These are phyloP conservation scores for Trypanosoma theileri DNA, from an alignment of 208 protist species.

Conservation along the genomic window DNA sequence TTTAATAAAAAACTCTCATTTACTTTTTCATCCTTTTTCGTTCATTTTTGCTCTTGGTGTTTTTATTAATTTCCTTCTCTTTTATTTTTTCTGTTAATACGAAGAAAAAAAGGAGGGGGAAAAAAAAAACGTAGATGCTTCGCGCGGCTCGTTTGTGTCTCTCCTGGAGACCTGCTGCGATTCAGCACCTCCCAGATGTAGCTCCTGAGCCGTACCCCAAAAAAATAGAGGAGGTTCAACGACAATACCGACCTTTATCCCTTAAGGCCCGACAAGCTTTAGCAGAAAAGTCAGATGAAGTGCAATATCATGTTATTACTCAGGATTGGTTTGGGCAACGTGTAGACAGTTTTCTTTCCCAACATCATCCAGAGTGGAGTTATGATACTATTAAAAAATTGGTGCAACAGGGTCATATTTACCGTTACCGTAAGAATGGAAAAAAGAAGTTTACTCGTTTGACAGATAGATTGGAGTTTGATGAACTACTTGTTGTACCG, in stretches of 20 bases:
- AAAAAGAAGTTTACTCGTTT: constrained; percentile 85
- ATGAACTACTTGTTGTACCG: constrained; percentile 87
- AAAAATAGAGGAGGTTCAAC: constrained; percentile 46
- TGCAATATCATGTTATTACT: constrained; percentile 87
- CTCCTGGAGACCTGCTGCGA: constrained; percentile 43
- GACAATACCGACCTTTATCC: constrained; percentile 66
- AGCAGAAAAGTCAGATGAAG: constrained; percentile 44
- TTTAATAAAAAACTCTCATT: not conserved
- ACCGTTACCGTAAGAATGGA: constrained; percentile 84
- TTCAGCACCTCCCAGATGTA: constrained; percentile 45
- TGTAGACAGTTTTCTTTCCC: constrained; percentile 78
- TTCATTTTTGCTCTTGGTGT: constrained; percentile 13
- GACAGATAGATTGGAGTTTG: constrained; percentile 86
- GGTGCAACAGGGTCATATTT: constrained; percentile 88
- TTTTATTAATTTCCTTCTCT: constrained; percentile 8
- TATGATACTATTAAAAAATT: constrained; percentile 79
- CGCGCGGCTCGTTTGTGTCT: constrained; percentile 17
- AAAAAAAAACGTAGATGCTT: constrained; percentile 15
- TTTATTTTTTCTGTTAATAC: constrained; percentile 12
- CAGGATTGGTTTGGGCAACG: constrained; percentile 88
- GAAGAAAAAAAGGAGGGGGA: not conserved
- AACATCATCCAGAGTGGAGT: constrained; percentile 87
- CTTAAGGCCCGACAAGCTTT: constrained; percentile 69
- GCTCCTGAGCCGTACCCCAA: constrained; percentile 17
- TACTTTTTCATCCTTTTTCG: not conserved